Evolutionary conservation across 768 basidiomycete genomes (phyloP), one percentile per base, ranked within the genome.

Genomic region (Strobilomyces dryophilus): DNA sequence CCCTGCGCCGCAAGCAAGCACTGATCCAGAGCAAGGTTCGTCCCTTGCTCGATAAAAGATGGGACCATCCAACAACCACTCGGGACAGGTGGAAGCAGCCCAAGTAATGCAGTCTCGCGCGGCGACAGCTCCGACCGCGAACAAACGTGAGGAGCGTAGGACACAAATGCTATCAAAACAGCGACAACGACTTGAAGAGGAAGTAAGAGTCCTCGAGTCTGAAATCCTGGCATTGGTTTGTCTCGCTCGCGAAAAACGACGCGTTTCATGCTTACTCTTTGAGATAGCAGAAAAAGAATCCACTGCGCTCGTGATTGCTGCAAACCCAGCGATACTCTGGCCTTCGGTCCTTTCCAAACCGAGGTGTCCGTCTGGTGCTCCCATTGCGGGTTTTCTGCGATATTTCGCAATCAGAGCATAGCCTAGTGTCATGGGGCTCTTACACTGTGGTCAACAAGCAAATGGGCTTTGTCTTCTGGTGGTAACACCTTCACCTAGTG

Each of bases 141-240:
- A 81, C 63, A 89, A 87, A 59, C 73, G 83, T 8, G 87, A 90
- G 62, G 79, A 79, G 31, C 76, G 86, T 15, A 78, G 83, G 41
- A 67, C 87, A 29, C 84, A 87, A 53, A 76, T 81, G 66, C 71
- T 89, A 7, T 75, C 74, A 12, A 84, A 81, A 57, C 86, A 90
- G 58, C 75, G 84, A 35, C 80, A 87, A 64, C 76, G 78, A 45
- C 69, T 91, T 24, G 88, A 89, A 61, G 74, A 77, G 36, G 84
- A 91, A 61, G 69, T 85, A 3, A 71, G 71, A 42, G 71, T 74
- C 2, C 64, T 91, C 31, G 83, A 87, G 57, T 75, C 76, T 4
- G 87, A 92, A 59, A 73, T 90, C 2, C 65, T 82, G 56, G 71
- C 71, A 9, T 55, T 85, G 73, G 88, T 85, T 52, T 1, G 61